Percentiles rank a stretch among this genome's conserved stretches.
Conservation (phyloP, 1,139 yeast species). For the Yarrowia galli region DNA sequence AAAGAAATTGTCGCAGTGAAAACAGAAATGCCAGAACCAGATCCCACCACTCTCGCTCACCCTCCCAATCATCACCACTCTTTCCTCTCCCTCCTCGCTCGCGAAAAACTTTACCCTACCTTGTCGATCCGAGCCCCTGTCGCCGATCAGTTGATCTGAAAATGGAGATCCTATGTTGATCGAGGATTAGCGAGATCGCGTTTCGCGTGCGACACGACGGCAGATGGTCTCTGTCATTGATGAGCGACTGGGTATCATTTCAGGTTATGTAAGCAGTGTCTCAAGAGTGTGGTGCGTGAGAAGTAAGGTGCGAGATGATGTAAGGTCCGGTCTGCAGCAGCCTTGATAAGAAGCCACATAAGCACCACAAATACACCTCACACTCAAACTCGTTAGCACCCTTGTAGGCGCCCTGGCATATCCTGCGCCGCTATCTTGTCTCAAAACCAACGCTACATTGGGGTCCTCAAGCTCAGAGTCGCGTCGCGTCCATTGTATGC, state of each 20-base stretch:
- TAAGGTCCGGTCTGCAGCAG: no score
- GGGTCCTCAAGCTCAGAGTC: neutral
- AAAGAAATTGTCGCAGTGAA: no score
- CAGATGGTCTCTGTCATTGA: neutral
- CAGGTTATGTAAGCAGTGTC: no score
- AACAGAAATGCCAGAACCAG: no score
- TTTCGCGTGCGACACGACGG: neutral
- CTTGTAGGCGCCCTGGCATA: conserved; percentile 18
- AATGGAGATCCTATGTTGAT: conserved; percentile 23
- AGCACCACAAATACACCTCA: neutral
- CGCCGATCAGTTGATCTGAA: conserved; percentile 33
- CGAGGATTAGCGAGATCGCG: conserved; percentile 9
- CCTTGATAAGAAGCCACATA: neutral
- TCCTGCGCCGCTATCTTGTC: neutral
- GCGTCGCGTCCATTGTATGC: conserved; percentile 33
- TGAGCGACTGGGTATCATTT: no score
- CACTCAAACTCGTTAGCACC: neutral
- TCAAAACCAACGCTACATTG: neutral
- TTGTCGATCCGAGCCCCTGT: conserved; percentile 23
- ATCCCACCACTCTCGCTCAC: neutral
- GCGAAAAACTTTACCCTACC: conserved; percentile 8
- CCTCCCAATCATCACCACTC: neutral
- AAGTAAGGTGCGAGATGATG: no score
- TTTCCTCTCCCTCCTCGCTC: neutral
- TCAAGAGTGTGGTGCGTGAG: no score